phyloP scores from a whole-genome alignment of 2,329 filamentous ascomycete genomes.

The Colletotrichum melonis region DNA sequence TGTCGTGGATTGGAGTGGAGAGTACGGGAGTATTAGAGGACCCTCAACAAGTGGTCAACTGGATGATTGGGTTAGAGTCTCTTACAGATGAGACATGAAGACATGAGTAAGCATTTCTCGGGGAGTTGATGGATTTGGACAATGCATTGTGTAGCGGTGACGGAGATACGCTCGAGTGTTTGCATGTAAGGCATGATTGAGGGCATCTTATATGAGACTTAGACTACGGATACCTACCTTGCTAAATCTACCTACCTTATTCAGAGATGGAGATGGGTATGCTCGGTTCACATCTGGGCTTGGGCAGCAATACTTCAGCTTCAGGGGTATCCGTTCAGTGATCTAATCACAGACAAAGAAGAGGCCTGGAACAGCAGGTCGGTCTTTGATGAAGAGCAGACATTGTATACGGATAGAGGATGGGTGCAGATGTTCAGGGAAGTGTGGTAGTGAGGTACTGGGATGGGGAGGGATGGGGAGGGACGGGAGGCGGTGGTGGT shows the following conservation, averaged over 20 bases:
- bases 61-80: neutral
- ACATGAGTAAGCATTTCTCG: neutral
- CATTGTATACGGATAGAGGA: neutral
- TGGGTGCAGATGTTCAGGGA: too few relatives aligned
- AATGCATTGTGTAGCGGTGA: slow-evolving; percentile 5
- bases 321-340: neutral
- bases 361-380: slow-evolving; percentile 24
- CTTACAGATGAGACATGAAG: slow-evolving; percentile 5
- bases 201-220: neutral
- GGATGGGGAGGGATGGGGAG: neutral
- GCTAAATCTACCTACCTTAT: neutral
- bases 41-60: too few relatives aligned
- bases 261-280: neutral
- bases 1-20: neutral
- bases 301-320: neutral
- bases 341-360: slow-evolving; percentile 8
- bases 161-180: neutral
- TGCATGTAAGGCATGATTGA: neutral
- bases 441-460: neutral
- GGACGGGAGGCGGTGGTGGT: neutral
- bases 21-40: too few relatives aligned
- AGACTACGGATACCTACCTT: neutral
- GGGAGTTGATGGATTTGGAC: neutral
- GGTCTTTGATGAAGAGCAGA: slow-evolving; percentile 19
- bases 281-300: neutral